Evolutionary conservation across 176 grass and related monocot species (phyloP), one percentile per base, ranked within the genome.

Genomic region (Eleusine indica): DNA sequence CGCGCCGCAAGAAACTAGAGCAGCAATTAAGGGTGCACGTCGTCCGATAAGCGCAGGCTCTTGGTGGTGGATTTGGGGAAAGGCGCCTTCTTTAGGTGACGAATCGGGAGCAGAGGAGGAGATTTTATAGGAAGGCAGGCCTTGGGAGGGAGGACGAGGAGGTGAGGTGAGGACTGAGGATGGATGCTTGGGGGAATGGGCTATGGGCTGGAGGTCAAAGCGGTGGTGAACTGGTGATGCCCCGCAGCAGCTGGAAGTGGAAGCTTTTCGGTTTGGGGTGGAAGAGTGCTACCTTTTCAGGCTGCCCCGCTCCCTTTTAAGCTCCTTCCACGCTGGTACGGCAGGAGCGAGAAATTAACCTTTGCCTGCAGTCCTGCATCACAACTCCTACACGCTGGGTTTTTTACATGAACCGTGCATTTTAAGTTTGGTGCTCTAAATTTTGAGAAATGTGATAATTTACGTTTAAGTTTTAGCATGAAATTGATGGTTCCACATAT

Each of bases 181-280:
- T 42, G 81, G 86, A 66, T 78, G 86, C 86, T 88, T 41, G 83
- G 11, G 47, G 29, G 49, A 81, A 60, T 70, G 39, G 53, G 64
- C 18, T 62, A 82, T 76, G 76, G 57, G 62, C 51, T 78, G 84
- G 84, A 86, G 84, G 88, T 87, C 84, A 83, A 90, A 85, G n/a
- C 25, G 68, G 83, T 53, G 66, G 71, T 81, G 75, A 78, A 83
- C 25, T 69, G 82, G 61, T 74, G 79, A 85, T 85, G 87, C 87
- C 77, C 76, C 70, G 70, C 62, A n/a, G 87, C 82, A 84, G 87
- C 81, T 88, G 82, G 87, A 84, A 84, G 76, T 54, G 86, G 48
- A 81, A 80, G 29, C 78, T 81, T 77, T 70, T 82, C 30, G 68
- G 52, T 61, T 84, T 81, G 77, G 61, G 81, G 39, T 68, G 53